Conservation (phyloP, 2,329 filamentous ascomycete species). For the Arthrobotrys sphaeroides region DNA sequence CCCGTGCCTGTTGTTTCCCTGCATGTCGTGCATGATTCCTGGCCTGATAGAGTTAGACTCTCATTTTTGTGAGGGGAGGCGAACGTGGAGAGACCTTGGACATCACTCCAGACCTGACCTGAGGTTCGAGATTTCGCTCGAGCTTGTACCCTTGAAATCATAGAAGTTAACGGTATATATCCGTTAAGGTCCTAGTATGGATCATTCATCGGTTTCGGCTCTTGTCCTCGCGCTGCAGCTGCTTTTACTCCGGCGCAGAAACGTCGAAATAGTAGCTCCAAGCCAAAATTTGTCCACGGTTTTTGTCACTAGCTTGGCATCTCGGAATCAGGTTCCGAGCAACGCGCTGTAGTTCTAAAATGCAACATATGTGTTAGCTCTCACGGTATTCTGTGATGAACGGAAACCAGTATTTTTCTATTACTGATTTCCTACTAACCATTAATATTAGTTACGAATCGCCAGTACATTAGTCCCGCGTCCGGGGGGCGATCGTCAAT, state of each 20-base stretch:
- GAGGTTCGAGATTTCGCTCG: not conserved
- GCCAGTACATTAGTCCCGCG: too few relatives aligned
- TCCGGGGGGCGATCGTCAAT: too few relatives aligned
- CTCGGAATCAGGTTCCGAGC: not conserved
- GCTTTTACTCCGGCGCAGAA: too few relatives aligned
- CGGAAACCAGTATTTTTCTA: too few relatives aligned
- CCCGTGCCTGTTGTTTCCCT: conserved; percentile 3
- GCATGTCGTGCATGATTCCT: conserved; percentile 41
- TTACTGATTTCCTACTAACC: too few relatives aligned
- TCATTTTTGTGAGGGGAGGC: not conserved
- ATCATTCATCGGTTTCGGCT: too few relatives aligned
- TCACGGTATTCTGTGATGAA: too few relatives aligned
- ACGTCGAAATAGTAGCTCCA: not conserved
- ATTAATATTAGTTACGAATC: too few relatives aligned
- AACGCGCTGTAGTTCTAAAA: not conserved
- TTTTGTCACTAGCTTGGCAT: conserved; percentile 2
- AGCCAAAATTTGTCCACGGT: not conserved
- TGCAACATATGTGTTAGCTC: not conserved
- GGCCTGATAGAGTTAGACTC: conserved; percentile 30
- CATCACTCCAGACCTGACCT: not conserved
- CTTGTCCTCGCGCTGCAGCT: too few relatives aligned
- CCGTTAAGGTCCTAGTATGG: too few relatives aligned
- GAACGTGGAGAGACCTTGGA: not conserved
- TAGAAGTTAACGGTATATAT: too few relatives aligned
- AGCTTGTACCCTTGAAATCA: too few relatives aligned